A percentile compares a stretch with the other conserved stretches of the same genome.
phyloP scores from a whole-genome alignment of 495 filamentous ascomycete genomes.

The Trichocladium antarcticum region DNA sequence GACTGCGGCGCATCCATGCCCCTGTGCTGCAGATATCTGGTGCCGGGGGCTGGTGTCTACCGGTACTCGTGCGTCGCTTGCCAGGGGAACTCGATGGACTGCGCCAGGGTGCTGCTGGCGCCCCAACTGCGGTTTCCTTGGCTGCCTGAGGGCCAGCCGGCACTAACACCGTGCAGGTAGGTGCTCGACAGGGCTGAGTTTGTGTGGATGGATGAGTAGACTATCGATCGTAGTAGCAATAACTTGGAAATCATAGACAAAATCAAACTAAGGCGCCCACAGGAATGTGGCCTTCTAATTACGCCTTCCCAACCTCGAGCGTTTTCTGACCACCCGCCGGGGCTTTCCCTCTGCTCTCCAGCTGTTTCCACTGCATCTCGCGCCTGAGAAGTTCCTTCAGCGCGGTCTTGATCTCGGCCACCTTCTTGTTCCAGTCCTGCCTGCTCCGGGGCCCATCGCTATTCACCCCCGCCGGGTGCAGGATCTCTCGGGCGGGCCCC shows the following conservation, averaged over 20 bases:
- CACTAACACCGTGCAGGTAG: slow-evolving; percentile 4
- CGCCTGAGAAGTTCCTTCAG: slow-evolving; percentile 16
- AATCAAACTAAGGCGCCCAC: too few species aligned
- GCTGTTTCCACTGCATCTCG: slow-evolving; percentile 19
- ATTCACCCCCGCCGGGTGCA: not conserved
- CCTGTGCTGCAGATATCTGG: not conserved
- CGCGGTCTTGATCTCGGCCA: slow-evolving; percentile 16
- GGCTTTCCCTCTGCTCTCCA: slow-evolving; percentile 5
- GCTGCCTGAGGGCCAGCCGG: not conserved
- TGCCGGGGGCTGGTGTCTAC: not conserved
- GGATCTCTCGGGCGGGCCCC: not conserved
- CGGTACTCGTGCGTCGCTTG: slow-evolving; percentile 7
- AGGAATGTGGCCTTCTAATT: not conserved
- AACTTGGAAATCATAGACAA: too few species aligned
- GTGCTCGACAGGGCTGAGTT: not conserved
- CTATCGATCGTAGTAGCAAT: too few species aligned
- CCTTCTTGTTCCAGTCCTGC: slow-evolving; percentile 13
- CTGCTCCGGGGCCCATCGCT: not conserved
- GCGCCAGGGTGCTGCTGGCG: not conserved
- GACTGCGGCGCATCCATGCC: slow-evolving; percentile 12
- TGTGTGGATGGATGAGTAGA: too few species aligned
- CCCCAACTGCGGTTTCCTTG: slow-evolving; percentile 2
- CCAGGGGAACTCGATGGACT: slow-evolving; percentile 9
- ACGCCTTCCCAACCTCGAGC: not conserved
- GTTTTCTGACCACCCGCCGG: not conserved